Evolutionary conservation across 164 flowering plant genomes (phyloP).

Genomic region (Sextonia rubra): DNA sequence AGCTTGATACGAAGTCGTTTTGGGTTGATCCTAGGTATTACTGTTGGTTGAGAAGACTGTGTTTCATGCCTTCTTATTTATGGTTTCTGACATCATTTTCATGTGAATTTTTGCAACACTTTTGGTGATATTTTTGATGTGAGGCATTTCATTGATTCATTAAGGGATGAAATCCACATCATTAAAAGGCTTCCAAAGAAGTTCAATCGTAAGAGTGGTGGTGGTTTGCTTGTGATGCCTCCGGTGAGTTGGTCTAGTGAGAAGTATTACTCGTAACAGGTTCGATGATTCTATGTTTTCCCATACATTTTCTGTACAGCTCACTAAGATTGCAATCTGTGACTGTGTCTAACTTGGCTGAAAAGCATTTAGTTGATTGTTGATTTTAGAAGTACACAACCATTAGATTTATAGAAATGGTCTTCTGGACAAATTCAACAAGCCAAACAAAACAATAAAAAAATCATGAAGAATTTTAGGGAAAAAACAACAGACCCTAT

Average conservation of each 20-base stretch:
- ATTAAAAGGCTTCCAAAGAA: slow-evolving; percentile 77
- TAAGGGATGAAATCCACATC: slow-evolving; percentile 86
- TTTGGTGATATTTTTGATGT: slow-evolving; percentile 90
- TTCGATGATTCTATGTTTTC: slow-evolving; percentile 19
- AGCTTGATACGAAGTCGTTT: slow-evolving; percentile 94
- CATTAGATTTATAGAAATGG: too few species aligned
- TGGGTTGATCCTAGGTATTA: slow-evolving; percentile 94
- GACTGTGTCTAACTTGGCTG: background rate
- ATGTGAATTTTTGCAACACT: slow-evolving; percentile 45
- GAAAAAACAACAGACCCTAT: too few species aligned
- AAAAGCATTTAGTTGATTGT: background rate
- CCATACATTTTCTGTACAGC: background rate
- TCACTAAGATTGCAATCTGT: background rate
- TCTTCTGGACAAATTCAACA: too few species aligned
- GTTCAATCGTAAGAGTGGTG: slow-evolving; percentile 37
- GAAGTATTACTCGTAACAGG: slow-evolving; percentile 84
- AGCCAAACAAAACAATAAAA: too few species aligned
- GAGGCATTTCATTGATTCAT: slow-evolving; percentile 76
- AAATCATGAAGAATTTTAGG: too few species aligned
- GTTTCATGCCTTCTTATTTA: background rate
- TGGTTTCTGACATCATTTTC: slow-evolving; percentile 5
- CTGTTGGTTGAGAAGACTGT: background rate
- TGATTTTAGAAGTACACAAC: too few species aligned
- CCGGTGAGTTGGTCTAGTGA: slow-evolving; percentile 99
- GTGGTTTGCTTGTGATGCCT: slow-evolving; percentile 58